Conservation (phyloP, 371 early-diverging fungal genomes). For the Sporodiniella umbellata region DNA sequence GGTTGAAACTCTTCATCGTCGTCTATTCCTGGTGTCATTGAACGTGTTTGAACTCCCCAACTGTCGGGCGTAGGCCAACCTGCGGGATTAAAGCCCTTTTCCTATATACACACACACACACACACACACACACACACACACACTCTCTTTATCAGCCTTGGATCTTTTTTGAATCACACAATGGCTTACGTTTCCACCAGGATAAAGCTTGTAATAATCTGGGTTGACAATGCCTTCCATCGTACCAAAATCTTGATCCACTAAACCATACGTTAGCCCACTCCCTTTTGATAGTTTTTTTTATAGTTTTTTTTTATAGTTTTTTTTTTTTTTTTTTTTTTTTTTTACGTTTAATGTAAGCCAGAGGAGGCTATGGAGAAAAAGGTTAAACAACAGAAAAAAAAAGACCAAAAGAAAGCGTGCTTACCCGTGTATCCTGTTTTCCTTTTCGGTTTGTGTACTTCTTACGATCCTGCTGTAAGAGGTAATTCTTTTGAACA, state of each 20-base stretch:
- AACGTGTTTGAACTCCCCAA: slow-evolving; percentile 60
- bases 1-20: slow-evolving; percentile 46
- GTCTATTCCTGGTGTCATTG: slow-evolving; percentile 8
- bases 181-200: slow-evolving; percentile 3
- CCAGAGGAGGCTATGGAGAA: too few relatives aligned
- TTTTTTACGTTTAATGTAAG: too few relatives aligned
- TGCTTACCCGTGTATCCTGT: slow-evolving; percentile 14
- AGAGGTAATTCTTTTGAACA: slow-evolving; percentile 15
- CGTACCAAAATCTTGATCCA: slow-evolving; percentile 46
- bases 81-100: slow-evolving; percentile 30
- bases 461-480: slow-evolving; percentile 20
- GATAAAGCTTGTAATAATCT: slow-evolving; percentile 26
- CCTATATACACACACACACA: too few relatives aligned
- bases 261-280: slow-evolving; percentile 10
- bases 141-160: too few relatives aligned
- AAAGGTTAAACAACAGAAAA: too few relatives aligned
- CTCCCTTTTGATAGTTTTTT: too few relatives aligned
- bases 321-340: too few relatives aligned
- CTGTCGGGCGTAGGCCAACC: slow-evolving; percentile 72
- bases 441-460: slow-evolving; percentile 12
- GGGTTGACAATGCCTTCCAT: slow-evolving; percentile 55
- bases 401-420: neutral
- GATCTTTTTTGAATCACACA: too few relatives aligned
- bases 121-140: too few relatives aligned
- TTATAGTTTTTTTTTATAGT: too few relatives aligned